phyloP scores from a whole-genome alignment of 2,329 filamentous ascomycete species.

The Chalara sp. region DNA sequence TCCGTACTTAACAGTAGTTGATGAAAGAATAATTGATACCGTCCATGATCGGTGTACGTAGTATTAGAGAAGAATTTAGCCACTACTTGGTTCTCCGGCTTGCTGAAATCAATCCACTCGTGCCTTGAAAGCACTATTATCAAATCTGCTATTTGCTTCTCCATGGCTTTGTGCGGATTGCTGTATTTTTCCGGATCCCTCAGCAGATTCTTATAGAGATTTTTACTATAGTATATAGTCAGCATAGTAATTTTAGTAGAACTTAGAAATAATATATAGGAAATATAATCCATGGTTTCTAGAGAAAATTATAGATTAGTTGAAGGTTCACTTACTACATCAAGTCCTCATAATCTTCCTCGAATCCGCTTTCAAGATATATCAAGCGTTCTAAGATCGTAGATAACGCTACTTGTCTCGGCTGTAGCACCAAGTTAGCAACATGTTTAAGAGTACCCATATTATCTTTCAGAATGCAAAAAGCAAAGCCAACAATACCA shows the following conservation, averaged over 20 bases:
- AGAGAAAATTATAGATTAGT: too few species aligned
- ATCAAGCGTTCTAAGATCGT: constrained; percentile 52
- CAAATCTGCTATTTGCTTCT: constrained; percentile 67
- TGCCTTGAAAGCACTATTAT: constrained; percentile 62
- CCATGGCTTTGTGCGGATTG: constrained; percentile 56
- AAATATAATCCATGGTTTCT: too few species aligned
- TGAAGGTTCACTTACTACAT: constrained; percentile 34
- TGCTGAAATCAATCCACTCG: constrained; percentile 69
- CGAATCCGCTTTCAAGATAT: constrained; percentile 49
- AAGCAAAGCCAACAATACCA: too few species aligned
- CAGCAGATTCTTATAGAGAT: constrained; percentile 61
- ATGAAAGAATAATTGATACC: constrained; percentile 64
- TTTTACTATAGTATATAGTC: constrained; percentile 27
- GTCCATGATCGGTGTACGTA: constrained; percentile 42
- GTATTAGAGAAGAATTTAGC: constrained; percentile 66
- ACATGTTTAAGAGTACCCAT: too few species aligned
- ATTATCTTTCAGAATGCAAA: too few species aligned
- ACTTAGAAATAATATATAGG: too few species aligned
- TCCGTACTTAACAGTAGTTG: constrained; percentile 70
- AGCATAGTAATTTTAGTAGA: too few species aligned
- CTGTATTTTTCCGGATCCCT: constrained; percentile 58
- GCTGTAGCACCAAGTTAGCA: constrained; percentile 36
- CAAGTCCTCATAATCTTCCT: constrained; percentile 48
- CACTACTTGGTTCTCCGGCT: constrained; percentile 63
- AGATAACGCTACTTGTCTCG: constrained; percentile 53